Evolutionary conservation across 768 basidiomycete genomes (phyloP), one percentile per base, ranked within the genome.

Genomic region (Tricholoma terreum): DNA sequence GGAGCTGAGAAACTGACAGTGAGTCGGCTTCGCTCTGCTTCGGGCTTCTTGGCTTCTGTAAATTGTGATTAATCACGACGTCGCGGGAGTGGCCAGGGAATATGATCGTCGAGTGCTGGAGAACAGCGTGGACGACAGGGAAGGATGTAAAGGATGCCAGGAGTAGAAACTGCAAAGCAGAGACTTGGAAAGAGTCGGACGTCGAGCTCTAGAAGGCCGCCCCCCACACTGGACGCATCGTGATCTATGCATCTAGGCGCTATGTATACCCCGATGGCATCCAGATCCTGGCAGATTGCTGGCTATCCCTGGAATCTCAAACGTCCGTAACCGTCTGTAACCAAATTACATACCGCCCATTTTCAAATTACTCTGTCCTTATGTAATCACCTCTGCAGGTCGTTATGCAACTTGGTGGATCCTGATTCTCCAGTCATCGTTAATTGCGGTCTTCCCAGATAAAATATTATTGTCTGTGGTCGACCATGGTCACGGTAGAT

Each of bases 81-180:
- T 64, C 58, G 63, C 65, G 65, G 65, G 58, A 62, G 61, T 53
- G 59, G 52, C 14, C 50, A 58, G 54, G 57, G 60, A 63, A 65
- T 61, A 52, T 54, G 56, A 53, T 58, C 56, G 53, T 42, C 24
- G 14, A 38, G 48, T 17, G 43, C 38, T 11, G 46, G 31, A 42
- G 42, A 34, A 33, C 21, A 51, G 49, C n/a, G 49, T 38, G 14
- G 19, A 9, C 46, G 48, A 49, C 40, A 46, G 50, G 38, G 34
- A 31, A 43, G 38, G 24, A 42, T 15, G 22, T 15, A 5, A 6
- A 33, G 31, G 12, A 14, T 10, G 12, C 46, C 15, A 48, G 22
- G 24, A 24, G n/a, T 7, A 45, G 33, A 21, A 30, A 59, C 51
- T 57, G 38, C 59, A 62, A 59, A 55, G 56, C 27, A 52, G 54